Conservation (phyloP, 2,329 filamentous ascomycete genomes). For the Lachnellula hyalina region DNA sequence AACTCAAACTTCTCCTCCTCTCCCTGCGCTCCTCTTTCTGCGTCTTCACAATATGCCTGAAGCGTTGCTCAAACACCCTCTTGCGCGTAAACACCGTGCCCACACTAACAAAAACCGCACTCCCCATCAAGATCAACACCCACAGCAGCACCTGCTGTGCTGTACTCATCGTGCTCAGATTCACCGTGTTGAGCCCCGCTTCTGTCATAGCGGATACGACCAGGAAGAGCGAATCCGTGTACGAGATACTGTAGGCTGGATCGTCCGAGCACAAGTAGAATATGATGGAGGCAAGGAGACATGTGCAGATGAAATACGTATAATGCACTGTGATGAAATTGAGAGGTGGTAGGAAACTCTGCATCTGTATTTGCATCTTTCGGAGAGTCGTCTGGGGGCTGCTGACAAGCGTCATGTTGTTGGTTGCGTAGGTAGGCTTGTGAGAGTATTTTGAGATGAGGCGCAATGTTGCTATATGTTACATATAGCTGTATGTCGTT, state of each 20-base stretch:
- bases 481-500: too few relatives aligned
- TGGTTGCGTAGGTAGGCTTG: not conserved
- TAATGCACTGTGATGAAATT: constrained; percentile 65
- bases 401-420: too few relatives aligned
- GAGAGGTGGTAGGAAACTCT: constrained; percentile 28
- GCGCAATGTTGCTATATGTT: too few relatives aligned
- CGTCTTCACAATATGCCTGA: constrained; percentile 46
- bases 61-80: constrained; percentile 56
- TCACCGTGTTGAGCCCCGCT: constrained; percentile 63
- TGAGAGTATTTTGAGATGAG: not conserved
- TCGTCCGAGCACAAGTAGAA: constrained; percentile 52
- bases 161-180: constrained; percentile 57
- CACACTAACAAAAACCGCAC: constrained; percentile 61
- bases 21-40: constrained; percentile 30
- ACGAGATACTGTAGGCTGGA: constrained; percentile 47
- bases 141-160: constrained; percentile 65
- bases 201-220: constrained; percentile 62
- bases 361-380: too few relatives aligned
- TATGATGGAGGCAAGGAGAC: constrained; percentile 51
- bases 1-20: constrained; percentile 8
- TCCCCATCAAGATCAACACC: constrained; percentile 59
- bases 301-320: constrained; percentile 56
- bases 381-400: too few relatives aligned
- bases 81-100: constrained; percentile 58
- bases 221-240: constrained; percentile 62